Percentiles rank a stretch among this genome's conserved stretches.
These are phyloP conservation scores for Candida maris DNA, from an alignment of 805 yeast genomes.

Conservation along the genomic window DNA sequence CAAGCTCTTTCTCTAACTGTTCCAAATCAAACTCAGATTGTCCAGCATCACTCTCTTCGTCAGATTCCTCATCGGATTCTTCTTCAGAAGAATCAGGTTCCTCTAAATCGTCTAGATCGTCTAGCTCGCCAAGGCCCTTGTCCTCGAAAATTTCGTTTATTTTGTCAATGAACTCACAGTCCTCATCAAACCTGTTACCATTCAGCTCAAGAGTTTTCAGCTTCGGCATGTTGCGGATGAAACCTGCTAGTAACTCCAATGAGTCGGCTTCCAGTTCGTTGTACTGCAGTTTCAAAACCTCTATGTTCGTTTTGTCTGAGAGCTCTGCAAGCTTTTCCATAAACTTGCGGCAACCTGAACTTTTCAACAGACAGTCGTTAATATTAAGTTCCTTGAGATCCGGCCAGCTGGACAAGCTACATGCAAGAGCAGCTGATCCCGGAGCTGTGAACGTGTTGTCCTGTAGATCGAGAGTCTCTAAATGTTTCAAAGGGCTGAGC, in stretches of 20 bases:
- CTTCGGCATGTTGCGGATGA: constrained; percentile 52
- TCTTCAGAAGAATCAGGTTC: constrained; percentile 71
- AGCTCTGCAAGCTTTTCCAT: constrained; percentile 42
- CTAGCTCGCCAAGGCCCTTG: constrained; percentile 78
- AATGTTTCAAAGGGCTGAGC: constrained; percentile 53
- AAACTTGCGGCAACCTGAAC: constrained; percentile 64
- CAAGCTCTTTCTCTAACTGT: constrained; percentile 52
- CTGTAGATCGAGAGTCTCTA: constrained; percentile 78
- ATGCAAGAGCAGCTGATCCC: constrained; percentile 65
- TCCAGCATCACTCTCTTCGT: constrained; percentile 50
- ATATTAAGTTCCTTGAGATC: constrained; percentile 72
- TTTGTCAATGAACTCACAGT: constrained; percentile 61
- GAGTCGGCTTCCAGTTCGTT: constrained; percentile 76
- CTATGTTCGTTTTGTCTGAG: constrained; percentile 39
- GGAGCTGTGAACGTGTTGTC: constrained; percentile 86
- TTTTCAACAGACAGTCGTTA: constrained; percentile 83
- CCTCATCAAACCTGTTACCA: constrained; percentile 92
- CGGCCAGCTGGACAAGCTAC: constrained; percentile 59
- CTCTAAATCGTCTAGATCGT: constrained; percentile 93
- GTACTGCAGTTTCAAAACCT: constrained; percentile 72
- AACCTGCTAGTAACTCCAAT: constrained; percentile 53
- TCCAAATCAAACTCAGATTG: constrained; percentile 39
- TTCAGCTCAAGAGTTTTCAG: constrained; percentile 75
- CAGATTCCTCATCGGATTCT: constrained; percentile 58
- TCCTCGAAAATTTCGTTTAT: constrained; percentile 62